Base-by-base conservation (phyloP, 73 alveolate genomes). In the Symbiodinium natans region DNA sequence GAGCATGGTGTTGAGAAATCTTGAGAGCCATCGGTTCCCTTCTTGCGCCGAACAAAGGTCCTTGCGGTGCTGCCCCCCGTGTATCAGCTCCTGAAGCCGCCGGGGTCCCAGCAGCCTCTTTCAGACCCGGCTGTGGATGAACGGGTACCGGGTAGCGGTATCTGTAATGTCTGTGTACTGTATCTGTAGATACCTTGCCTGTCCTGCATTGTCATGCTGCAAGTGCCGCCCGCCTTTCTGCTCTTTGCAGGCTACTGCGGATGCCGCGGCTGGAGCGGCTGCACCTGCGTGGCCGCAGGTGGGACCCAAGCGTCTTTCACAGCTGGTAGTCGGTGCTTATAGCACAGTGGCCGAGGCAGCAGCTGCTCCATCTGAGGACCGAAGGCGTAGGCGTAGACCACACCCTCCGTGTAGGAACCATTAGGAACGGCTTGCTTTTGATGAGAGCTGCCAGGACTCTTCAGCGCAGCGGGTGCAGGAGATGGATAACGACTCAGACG, bases 221-320 rank as follows among this genome's bases (percentile, higher is more conserved):
- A n/a, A n/a, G n/a, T n/a, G n/a, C n/a, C n/a, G n/a, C n/a, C n/a
- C n/a, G n/a, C n/a, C n/a, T n/a, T n/a, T n/a, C n/a, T 46, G 21
- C 59, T 13, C 59, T 46, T 13, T 46, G 59, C 59, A 13, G 40
- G 7, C 2, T 7, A 34, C 77, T 63, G 77, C 77, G 77, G 77
- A 63, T 13, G 77, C 77, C 77, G 77, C 77, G 77, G 77, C 77
- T 29, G 77, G 77, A 29, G 77, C 77, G 25, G 77, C 77, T 63
- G 77, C 77, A 63, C 77, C 77, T 63, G 77, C 77, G 77, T 34
- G 31, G 77, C 34, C 77, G 77, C 77, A 63, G 77, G 77, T 29
- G 36, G 77, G 77, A 3, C n/a, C n/a, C n/a, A n/a, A n/a, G n/a
- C n/a, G n/a, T n/a, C n/a, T n/a, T n/a, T n/a, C n/a, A n/a, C n/a